Percentiles rank a stretch among this genome's conserved stretches.
phyloP scores from a whole-genome alignment of 169 alveolate species.

The Hepatocystis sp. region DNA sequence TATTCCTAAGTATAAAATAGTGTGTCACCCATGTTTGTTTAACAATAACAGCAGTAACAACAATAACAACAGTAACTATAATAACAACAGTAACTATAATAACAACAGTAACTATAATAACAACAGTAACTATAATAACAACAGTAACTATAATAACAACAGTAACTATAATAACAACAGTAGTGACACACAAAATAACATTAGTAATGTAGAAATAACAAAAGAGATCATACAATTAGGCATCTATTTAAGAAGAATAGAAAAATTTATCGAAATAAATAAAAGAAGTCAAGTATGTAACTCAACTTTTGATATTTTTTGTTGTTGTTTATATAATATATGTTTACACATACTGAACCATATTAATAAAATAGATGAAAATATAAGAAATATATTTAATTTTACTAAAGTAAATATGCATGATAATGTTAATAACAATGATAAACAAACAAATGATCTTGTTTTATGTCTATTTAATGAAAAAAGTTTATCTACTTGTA shows the following conservation, averaged over 20 bases:
- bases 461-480: conserved; percentile 54
- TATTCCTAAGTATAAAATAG: conserved; percentile 43
- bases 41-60: conserved; percentile 21
- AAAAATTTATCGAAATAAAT: conserved; percentile 55
- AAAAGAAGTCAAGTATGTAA: conserved; percentile 64
- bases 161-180: no score
- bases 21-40: conserved; percentile 22
- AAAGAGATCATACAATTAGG: conserved; percentile 52
- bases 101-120: no score
- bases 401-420: conserved; percentile 60
- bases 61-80: no score
- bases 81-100: no score
- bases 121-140: no score
- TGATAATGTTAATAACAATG: background rate
- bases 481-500: conserved; percentile 36
- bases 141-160: no score
- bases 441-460: conserved; percentile 1
- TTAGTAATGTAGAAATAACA: conserved; percentile 46
- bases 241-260: conserved; percentile 40
- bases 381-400: conserved; percentile 55
- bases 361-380: conserved; percentile 51
- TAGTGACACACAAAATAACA: no score
- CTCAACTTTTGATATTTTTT: conserved; percentile 58
- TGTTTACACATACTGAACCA: conserved; percentile 54
- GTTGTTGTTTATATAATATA: conserved; percentile 56